Base-by-base conservation (phyloP, 179 eudicot genomes). In the Vitellaria paradoxa region DNA sequence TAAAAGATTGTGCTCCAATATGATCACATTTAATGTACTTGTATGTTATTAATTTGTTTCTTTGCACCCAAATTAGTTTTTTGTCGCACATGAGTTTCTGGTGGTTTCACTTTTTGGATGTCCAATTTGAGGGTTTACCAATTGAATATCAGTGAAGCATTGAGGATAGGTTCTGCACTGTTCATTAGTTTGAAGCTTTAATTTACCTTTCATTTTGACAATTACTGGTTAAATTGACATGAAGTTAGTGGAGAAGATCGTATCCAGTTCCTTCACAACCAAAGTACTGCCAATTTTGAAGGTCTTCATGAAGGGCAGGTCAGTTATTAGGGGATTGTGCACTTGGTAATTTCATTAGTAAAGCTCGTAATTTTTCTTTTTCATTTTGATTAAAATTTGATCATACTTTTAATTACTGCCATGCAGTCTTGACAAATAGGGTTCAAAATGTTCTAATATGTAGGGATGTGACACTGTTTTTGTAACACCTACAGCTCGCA, bases 401-500 rank as follows among this genome's bases (percentile, higher is more conserved):
- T 21, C 11, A 17, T 53, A 3, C 60, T 76, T 72, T 60, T 37
- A 30, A 23, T 45, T 26, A 46, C 74, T 8, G 49, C 53, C 52
- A 18, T 42, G 53, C 45, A 52, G 9, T 70, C 14, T 59, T 72
- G 64, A 70, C 57, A 57, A 42, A 79, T 63, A 66, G 64, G 70
- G 65, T 69, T 57, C 75, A 40, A 5, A 53, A 4, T 37, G 46
- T 56, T 76, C 50, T 40, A 45, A 60, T 72, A 63, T 87, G 79
- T 80, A 90, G 94, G 94, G 94, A 72, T 86, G 92, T 78, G 94
- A 90, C 76, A 90, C 92, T 50, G 92, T 89, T 40, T 90, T 90
- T 77, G 94, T 90, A 81, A 90, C 94, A 67, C 88, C 94, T 73
- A 90, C 94, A 11, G 92, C 94, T 74, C 88, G 94, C 59, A 89